Conservation (phyloP, 306 rosid species). For the Pueraria montana region DNA sequence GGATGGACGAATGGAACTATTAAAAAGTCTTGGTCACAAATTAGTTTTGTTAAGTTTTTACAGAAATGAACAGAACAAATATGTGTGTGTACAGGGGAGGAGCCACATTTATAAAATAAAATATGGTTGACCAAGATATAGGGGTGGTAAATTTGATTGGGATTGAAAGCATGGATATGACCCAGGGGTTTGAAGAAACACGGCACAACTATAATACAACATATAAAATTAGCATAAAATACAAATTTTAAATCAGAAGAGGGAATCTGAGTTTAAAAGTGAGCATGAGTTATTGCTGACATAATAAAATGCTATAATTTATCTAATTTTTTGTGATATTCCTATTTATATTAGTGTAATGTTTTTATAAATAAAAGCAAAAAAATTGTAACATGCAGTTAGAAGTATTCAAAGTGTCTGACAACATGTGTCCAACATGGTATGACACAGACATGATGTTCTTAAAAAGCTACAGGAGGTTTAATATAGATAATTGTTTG, state of each 20-base stretch:
- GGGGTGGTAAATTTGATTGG: slow-evolving; percentile 6
- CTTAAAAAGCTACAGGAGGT: slow-evolving; percentile 9
- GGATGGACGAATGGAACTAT: neutral
- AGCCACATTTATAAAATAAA: slow-evolving; percentile 23
- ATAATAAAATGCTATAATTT: neutral
- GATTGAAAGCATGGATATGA: neutral
- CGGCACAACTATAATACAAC: neutral
- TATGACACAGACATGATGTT: neutral
- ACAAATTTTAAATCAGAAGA: neutral
- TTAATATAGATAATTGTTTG: slow-evolving; percentile 8
- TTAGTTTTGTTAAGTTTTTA: slow-evolving; percentile 14
- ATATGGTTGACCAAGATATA: neutral
- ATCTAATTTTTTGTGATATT: neutral
- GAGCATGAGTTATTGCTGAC: slow-evolving; percentile 2
- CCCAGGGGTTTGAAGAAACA: neutral
- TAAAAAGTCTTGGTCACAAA: neutral
- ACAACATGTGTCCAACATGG: neutral
- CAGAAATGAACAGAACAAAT: neutral
- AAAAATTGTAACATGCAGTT: neutral
- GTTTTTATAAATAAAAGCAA: neutral
- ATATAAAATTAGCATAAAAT: neutral
- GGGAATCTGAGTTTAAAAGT: neutral
- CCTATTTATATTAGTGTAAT: neutral
- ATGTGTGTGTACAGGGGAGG: slow-evolving; percentile 18
- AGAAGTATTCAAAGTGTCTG: neutral